Conservation (phyloP, 805 yeast genomes). For the Candida vaughaniae region DNA sequence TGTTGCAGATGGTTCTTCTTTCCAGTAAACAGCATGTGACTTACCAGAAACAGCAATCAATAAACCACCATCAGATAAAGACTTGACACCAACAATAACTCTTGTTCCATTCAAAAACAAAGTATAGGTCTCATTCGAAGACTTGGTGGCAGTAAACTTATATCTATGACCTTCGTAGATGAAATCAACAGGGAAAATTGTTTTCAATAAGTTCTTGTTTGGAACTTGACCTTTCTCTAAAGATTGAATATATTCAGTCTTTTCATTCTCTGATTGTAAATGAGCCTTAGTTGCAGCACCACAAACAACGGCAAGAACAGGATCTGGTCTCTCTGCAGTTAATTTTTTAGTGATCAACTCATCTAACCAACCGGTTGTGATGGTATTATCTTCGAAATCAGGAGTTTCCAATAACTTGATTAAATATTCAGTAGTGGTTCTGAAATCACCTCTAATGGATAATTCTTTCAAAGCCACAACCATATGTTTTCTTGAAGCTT, state of each 20-base stretch:
- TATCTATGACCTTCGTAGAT: constrained; percentile 92
- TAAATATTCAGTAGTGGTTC: constrained; percentile 96
- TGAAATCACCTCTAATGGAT: constrained; percentile 96
- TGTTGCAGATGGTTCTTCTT: constrained; percentile 94
- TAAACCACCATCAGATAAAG: constrained; percentile 94
- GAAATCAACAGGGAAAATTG: constrained; percentile 90
- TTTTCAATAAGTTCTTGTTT: constrained; percentile 72
- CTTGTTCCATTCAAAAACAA: constrained; percentile 92
- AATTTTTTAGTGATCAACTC: constrained; percentile 89
- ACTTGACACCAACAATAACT: constrained; percentile 80
- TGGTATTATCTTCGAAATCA: constrained; percentile 92
- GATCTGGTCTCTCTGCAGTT: constrained; percentile 97
- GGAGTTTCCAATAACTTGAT: constrained; percentile 95
- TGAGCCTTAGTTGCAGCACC: constrained; percentile 98
- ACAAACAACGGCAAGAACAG: constrained; percentile 84
- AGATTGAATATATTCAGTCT: constrained; percentile 66
- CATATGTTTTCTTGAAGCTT: constrained; percentile 97
- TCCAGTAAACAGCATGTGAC: constrained; percentile 95
- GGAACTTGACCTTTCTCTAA: constrained; percentile 96
- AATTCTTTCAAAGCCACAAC: constrained; percentile 96
- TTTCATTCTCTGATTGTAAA: constrained; percentile 68
- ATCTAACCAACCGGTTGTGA: constrained; percentile 99
- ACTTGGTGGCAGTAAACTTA: constrained; percentile 93
- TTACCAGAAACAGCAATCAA: constrained; percentile 85
- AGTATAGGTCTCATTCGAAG: constrained; percentile 81